Evolutionary conservation across 495 filamentous ascomycete species (phyloP), one percentile per base, ranked within the genome.

Genomic region (Darksidea phi): DNA sequence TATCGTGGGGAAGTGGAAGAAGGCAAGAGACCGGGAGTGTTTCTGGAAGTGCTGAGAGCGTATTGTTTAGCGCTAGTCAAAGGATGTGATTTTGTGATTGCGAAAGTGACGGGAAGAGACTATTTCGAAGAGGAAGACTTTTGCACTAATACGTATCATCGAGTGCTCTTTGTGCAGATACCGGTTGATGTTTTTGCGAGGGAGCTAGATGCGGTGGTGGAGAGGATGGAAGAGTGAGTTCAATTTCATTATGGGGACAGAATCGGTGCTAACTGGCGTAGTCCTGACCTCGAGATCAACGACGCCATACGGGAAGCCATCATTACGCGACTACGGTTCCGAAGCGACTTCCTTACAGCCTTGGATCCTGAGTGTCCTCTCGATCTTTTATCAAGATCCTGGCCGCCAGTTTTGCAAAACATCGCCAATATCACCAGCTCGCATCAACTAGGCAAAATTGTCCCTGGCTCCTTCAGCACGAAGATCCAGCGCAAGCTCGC

Each of bases 71-170:
- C 80, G 0, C 70, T 96, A 59, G 74, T 97, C 52, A 97, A 94
- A 72, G 81, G 84, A 37, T 96, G 93, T 72, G 86, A 84, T 60
- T 82, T 85, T 69, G 91, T 95, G 6, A 88, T 92, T 65, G 77
- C 81, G 48, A 80, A 82, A 23, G 86, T 97, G 56, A 82, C 80
- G 43, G 75, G 77, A 21, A 89, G 96, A 71, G 86, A 92, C 66
- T 96, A 85, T 66, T 96, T 90, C 70, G 94, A 98, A 88, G 94
- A 98, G 75, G 94, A 98, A 74, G 94, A 98, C 67, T 97, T 97
- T 65, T 88, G 91, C 21, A 89, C 88, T 3, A 90, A 95, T 71
- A 84, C 92, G 0, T 97, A 93, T 71, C 87, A 90, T 62, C 83
- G 92, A 25, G 81, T 79, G 42, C 79, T 99, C 0, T 75, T 97